Evolutionary conservation across 495 filamentous ascomycete genomes (phyloP).

Genomic region (Haplographium delicatum): DNA sequence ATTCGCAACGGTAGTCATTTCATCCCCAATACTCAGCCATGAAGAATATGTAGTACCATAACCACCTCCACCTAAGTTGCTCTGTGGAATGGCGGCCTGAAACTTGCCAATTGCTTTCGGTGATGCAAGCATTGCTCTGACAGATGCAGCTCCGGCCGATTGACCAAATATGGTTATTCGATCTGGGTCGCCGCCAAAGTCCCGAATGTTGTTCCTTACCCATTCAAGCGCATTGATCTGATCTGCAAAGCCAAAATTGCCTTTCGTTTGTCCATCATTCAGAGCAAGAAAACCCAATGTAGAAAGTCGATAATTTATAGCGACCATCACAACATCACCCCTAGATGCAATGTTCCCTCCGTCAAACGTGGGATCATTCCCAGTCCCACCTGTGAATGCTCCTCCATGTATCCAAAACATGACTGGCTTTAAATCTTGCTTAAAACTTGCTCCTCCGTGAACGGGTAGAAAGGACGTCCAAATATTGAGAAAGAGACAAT

Average conservation of each 20-base stretch:
- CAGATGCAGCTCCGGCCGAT: constrained; percentile 52
- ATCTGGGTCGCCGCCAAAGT: constrained; percentile 35
- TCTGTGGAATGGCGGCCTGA: constrained; percentile 41
- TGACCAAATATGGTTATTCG: constrained; percentile 44
- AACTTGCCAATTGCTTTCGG: constrained; percentile 47
- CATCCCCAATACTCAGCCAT: constrained; percentile 39
- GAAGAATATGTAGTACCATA: constrained; percentile 45
- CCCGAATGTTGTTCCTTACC: constrained; percentile 45
- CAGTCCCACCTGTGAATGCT: constrained; percentile 23
- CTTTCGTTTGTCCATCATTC: constrained; percentile 31
- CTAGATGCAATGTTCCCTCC: constrained; percentile 45
- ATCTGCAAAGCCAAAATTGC: constrained; percentile 51
- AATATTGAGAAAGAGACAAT: constrained; percentile 44
- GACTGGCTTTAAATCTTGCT: constrained; percentile 37
- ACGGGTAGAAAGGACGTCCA: constrained; percentile 42
- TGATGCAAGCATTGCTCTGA: constrained; percentile 47
- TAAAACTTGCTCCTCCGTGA: constrained; percentile 15
- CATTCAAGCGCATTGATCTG: constrained; percentile 41
- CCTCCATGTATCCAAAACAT: constrained; percentile 38
- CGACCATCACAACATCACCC: constrained; percentile 41
- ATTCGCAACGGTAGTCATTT: constrained; percentile 29
- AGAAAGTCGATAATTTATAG: constrained; percentile 30
- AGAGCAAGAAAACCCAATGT: constrained; percentile 36
- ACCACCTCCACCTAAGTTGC: constrained; percentile 43
- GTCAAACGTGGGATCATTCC: constrained; percentile 28